Base-by-base conservation (phyloP, 2,329 filamentous ascomycete genomes). In the Westerdykella sp. region DNA sequence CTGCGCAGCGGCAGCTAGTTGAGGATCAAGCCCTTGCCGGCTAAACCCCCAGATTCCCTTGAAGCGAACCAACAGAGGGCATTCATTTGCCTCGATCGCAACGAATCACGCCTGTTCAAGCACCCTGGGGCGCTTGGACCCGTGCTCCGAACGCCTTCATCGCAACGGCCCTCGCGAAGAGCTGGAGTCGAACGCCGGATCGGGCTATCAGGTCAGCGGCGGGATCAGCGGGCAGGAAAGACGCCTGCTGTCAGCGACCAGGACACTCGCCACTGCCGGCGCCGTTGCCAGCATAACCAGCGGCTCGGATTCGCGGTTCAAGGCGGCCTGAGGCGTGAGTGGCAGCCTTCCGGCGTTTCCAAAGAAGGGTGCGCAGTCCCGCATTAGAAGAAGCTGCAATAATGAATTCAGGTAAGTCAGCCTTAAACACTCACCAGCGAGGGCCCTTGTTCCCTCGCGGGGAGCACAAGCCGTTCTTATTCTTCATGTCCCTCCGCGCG, bases 391-490 rank as follows among this genome's bases (percentile, higher is more conserved):
- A 43, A 47, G 41, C 54, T 54, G 50, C 54, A 55, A 57, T 54
- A 39, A 68, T 68, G 65, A 63, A 67, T 48, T 52, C 56, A 61
- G 57, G 65, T 68, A 65, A 65, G 65, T 65, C 55, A 59, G 55
- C 54, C 56, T 55, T 57, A 44, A 49, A 49, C 41, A 48, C 49
- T 49, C 53, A 49, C 47, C 13, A n/a, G 6, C 44, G 50, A n/a
- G 47, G 51, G 45, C 46, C 51, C 56, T 48, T 56, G 53, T 50
- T 6, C 44, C 48, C 50, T 45, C 54, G 43, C 52, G 39, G 52
- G 32, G 36, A 46, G 54, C 54, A 53, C 48, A 54, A 53, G 55
- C 47, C n/a, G 10, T 35, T 35, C 32, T 35, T 35, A 35, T 35
- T 35, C 50, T 49, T 54, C 53, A 44, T 50, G 51, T 45, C 44